These are phyloP conservation scores for Scedosporium apiospermum DNA, from an alignment of 2,329 filamentous ascomycete genomes.

Conservation along the genomic window DNA sequence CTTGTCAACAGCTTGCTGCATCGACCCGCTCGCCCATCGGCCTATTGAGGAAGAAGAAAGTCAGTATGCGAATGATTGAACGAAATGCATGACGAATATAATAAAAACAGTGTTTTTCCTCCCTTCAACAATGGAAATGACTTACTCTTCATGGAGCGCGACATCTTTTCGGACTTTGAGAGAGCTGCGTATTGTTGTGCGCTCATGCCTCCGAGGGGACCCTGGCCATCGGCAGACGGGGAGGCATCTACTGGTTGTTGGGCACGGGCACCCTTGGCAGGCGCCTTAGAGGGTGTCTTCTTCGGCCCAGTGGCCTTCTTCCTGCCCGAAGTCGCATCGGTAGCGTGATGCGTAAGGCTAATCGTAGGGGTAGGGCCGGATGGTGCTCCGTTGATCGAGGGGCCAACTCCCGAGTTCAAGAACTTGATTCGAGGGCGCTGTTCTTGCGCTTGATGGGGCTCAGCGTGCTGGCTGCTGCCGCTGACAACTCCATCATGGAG, in stretches of 20 bases:
- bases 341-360: background rate
- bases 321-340: background rate
- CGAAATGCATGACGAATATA: background rate
- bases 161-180: slow-evolving; percentile 59
- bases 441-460: background rate
- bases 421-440: slow-evolving; percentile 3
- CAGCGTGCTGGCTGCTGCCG: background rate
- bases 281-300: background rate
- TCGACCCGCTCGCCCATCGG: slow-evolving; percentile 51
- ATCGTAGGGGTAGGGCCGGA: background rate
- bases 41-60: slow-evolving; percentile 23
- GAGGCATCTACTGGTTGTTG: background rate
- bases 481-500: background rate
- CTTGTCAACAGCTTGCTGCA: slow-evolving; percentile 51
- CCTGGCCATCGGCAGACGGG: background rate
- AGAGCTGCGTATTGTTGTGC: slow-evolving; percentile 49
- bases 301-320: background rate
- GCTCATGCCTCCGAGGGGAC: slow-evolving; percentile 9
- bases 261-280: background rate
- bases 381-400: background rate
- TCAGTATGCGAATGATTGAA: slow-evolving; percentile 14
- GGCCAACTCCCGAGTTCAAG: background rate
- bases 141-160: slow-evolving; percentile 55
- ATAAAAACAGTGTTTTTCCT: too few relatives aligned
- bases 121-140: slow-evolving; percentile 4